Evolutionary conservation across 148 eudicot species (phyloP).

Genomic region (Simmondsia chinensis): DNA sequence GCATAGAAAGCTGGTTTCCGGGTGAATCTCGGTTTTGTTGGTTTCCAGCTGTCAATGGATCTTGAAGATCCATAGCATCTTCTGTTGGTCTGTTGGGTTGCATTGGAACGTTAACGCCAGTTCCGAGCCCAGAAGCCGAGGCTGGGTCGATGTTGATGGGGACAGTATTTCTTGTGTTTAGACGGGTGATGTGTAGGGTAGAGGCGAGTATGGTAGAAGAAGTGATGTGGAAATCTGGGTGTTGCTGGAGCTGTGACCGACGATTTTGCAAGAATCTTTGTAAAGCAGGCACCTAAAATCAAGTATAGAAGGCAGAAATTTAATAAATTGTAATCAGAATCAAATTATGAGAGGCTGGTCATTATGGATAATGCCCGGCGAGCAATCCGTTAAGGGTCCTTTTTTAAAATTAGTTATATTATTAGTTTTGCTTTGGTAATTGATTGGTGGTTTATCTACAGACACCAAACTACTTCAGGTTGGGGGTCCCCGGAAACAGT

Average conservation of each 20-base stretch:
- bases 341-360: not conserved
- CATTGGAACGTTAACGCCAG: constrained; percentile 20
- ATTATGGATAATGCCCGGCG: too few relatives aligned
- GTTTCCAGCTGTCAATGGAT: constrained; percentile 21
- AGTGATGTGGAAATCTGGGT: constrained; percentile 90
- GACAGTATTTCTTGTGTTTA: constrained; percentile 56
- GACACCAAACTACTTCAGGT: too few relatives aligned
- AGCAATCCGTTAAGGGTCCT: too few relatives aligned
- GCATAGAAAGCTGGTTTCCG: constrained; percentile 36
- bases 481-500: too few relatives aligned
- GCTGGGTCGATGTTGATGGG: constrained; percentile 21
- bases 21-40: constrained; percentile 18
- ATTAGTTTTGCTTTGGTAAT: too few relatives aligned
- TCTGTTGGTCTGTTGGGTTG: constrained; percentile 29
- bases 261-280: constrained; percentile 87
- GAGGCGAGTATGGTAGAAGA: constrained; percentile 92
- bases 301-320: not conserved
- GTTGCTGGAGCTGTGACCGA: constrained; percentile 77
- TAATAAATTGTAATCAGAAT: not conserved
- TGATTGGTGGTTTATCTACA: too few relatives aligned
- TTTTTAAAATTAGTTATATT: too few relatives aligned
- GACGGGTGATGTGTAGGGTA: constrained; percentile 81
- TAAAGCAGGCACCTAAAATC: constrained; percentile 78
- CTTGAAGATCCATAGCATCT: constrained; percentile 28
- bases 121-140: constrained; percentile 28